Base-by-base conservation (phyloP, 805 yeast species). In the Metschnikowia anglica region DNA sequence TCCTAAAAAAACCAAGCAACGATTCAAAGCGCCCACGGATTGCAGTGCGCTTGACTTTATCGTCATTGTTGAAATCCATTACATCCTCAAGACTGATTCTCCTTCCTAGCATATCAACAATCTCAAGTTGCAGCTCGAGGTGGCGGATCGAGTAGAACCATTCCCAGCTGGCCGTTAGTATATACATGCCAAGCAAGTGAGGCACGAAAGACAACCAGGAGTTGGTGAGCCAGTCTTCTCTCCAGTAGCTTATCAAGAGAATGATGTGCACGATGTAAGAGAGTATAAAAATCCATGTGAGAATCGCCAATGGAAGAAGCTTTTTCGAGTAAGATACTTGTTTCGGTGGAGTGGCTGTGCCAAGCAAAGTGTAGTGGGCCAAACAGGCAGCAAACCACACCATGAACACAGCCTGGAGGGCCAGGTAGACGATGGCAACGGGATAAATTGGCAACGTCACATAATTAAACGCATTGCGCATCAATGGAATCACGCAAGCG, bases 91-190 rank as follows among this genome's bases (percentile, higher is more conserved):
- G 63, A 24, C 81, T 73, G 38, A 71, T 61, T 47, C 77, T 70
- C 46, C 88, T 68, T 0, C 90, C 90, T 34, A 83, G 69, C 8
- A 84, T 77, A 0, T 83, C 83, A 48, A 66, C 65, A 37, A 73
- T 63, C 48, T 83, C 88, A 21, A 66, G 59, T 24, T 70, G 60
- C 47, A 72, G 68, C 47, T 79, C 83, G 32, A 76, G 55, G 13
- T 68, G 54, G 48, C 76, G 73, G 31, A 81, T 78, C 33, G 79
- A 73, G 52, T 68, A 76, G 8, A 80, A 60, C 83, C 88, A 80
- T 60, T 83, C 88, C 84, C 86, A 82, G 1, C 80, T 69, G 18
- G 78, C 66, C 1, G 81, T 76, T 13, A 74, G 63, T 3, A 79
- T 61, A 26, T 79, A 68, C 12, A 80, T 68, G 36, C 76, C 75